Evolutionary conservation across 176 grass and related monocot species (phyloP).

Genomic region (Canna indica): DNA sequence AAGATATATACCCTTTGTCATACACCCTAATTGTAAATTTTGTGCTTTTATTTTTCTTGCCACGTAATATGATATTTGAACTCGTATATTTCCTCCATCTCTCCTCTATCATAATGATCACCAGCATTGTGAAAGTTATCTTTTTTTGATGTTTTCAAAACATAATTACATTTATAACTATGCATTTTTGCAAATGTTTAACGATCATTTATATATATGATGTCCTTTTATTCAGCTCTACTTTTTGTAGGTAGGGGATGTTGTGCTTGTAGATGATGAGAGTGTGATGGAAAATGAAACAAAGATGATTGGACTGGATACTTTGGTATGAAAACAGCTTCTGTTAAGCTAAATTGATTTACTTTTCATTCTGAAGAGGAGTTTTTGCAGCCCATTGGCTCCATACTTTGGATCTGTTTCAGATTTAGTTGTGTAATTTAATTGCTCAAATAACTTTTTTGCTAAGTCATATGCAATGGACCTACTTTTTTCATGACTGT

Average conservation of each 20-base stretch:
- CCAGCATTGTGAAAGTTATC: neutral
- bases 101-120: neutral
- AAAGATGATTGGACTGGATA: slow-evolving; percentile 55
- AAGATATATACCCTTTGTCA: too few relatives aligned
- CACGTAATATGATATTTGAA: neutral
- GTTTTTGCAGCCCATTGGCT: neutral
- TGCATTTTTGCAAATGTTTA: neutral
- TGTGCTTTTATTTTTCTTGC: neutral
- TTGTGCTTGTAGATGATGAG: slow-evolving; percentile 90
- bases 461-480: neutral
- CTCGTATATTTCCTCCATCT: neutral
- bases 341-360: neutral
- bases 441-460: neutral
- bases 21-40: neutral
- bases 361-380: neutral
- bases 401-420: neutral
- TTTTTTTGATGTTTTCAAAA: neutral
- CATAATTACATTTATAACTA: neutral
- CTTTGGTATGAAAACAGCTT: slow-evolving; percentile 40
- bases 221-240: neutral
- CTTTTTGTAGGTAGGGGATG: slow-evolving; percentile 81
- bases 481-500: neutral
- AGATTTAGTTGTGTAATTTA: neutral
- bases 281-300: slow-evolving; percentile 65
- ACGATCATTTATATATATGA: neutral